Evolutionary conservation across 2,329 filamentous ascomycete species (phyloP).

Genomic region (Xylaria multiplex): DNA sequence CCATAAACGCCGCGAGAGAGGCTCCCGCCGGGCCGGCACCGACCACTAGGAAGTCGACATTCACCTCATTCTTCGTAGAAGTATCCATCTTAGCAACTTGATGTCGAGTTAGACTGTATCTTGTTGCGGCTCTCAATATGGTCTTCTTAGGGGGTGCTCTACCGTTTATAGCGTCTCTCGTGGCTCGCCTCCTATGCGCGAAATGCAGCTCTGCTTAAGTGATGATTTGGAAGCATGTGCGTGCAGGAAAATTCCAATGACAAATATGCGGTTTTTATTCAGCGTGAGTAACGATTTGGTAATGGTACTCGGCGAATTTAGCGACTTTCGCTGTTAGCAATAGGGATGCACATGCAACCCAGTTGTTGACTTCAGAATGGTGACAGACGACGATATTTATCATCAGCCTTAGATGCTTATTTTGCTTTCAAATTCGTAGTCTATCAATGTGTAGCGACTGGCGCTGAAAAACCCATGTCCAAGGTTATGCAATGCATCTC

Average conservation of each 20-base stretch:
- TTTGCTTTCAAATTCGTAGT: too few species aligned
- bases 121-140: neutral
- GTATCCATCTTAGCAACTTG: slow-evolving; percentile 26
- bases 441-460: too few species aligned
- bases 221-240: slow-evolving; percentile 32
- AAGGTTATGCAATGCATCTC: neutral
- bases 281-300: slow-evolving; percentile 22
- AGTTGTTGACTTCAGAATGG: too few species aligned
- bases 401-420: too few species aligned
- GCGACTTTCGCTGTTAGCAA: too few species aligned
- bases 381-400: too few species aligned
- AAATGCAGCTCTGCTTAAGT: slow-evolving; percentile 22
- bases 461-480: neutral
- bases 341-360: too few species aligned
- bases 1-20: slow-evolving; percentile 39
- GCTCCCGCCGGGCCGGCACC: slow-evolving; percentile 41
- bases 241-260: neutral
- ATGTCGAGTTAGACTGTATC: neutral
- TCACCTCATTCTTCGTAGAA: neutral
- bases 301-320: neutral
- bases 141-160: neutral
- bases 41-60: slow-evolving; percentile 58
- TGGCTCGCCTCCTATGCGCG: neutral
- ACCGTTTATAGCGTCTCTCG: slow-evolving; percentile 19
- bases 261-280: slow-evolving; percentile 27